Evolutionary conservation across 2,329 filamentous ascomycete genomes (phyloP).

Genomic region (Aureobasidium sp.): DNA sequence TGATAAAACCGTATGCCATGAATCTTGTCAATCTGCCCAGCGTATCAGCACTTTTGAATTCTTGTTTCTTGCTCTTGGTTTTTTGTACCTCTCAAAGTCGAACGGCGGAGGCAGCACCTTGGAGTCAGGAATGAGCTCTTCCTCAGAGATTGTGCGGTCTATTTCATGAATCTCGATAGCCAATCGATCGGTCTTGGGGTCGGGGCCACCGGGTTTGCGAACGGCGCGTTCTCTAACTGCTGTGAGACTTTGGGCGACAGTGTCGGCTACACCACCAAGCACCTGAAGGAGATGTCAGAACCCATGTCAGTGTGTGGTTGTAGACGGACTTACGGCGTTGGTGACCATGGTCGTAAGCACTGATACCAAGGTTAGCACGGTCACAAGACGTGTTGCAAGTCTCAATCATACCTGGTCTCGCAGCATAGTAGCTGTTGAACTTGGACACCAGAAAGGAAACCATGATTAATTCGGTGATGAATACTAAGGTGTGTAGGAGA

Average conservation of each 20-base stretch:
- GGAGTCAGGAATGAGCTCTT: slow-evolving; percentile 57
- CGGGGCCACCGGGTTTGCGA: slow-evolving; percentile 51
- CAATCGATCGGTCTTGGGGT: slow-evolving; percentile 57
- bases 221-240: slow-evolving; percentile 52
- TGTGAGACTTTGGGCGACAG: slow-evolving; percentile 87
- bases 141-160: slow-evolving; percentile 64
- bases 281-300: slow-evolving; percentile 39
- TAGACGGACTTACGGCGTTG: slow-evolving; percentile 58
- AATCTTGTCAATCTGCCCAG: slow-evolving; percentile 66
- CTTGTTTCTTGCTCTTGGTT: neutral
- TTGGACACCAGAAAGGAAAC: slow-evolving; percentile 72
- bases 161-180: slow-evolving; percentile 85
- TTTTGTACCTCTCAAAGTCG: slow-evolving; percentile 61
- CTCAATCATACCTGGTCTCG: slow-evolving; percentile 60
- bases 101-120: slow-evolving; percentile 67
- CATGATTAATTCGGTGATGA: slow-evolving; percentile 82
- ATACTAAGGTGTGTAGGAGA: slow-evolving; percentile 73
- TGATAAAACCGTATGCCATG: slow-evolving; percentile 94
- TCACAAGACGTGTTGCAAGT: neutral
- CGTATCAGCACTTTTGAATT: neutral
- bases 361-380: slow-evolving; percentile 24
- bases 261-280: slow-evolving; percentile 91
- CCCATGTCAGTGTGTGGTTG: neutral
- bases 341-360: slow-evolving; percentile 99
- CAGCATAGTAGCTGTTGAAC: slow-evolving; percentile 91